Base-by-base conservation (phyloP, 495 filamentous ascomycete genomes). In the Penicillium riverlandense region DNA sequence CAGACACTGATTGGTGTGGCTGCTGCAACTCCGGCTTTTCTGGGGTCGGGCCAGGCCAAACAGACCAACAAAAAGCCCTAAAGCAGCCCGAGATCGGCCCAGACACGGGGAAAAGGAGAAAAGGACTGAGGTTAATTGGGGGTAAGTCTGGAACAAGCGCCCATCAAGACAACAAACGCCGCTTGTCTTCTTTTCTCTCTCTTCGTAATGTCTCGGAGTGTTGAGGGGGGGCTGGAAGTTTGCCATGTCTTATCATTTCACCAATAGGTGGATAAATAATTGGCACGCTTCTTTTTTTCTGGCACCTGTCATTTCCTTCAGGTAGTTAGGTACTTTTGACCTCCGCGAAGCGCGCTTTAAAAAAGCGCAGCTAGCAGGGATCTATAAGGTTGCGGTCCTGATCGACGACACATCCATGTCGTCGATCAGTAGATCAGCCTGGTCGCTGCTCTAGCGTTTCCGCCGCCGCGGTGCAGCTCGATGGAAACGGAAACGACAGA, bases 231-330 rank as follows among this genome's bases (percentile, higher is more conserved):
- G 22, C 22, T 22, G 22, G 22, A 22, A 22, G 22, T 22, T 22
- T 22, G 22, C 22, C 22, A 22, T 22, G 22, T 22, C 22, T 22
- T 22, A 22, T 22, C 22, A 22, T 6, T 3, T 4, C 22, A 2
- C 22, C 22, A 22, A 22, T 22, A 22, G 2, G 22, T 22, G 22
- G 22, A 6, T 4, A 4, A 22, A 22, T 22, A 22, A 22, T 22
- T 22, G 22, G 22, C 15, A 16, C 22, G 22, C 4, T 22, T 22
- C 22, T 22, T 22, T 13, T 37, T 11, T 27, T 29, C 34, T 58
- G 51, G 53, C 54, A 61, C 52, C 51, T 61, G 55, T 61, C 57
- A 60, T 35, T 52, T 52, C 42, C 36, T 50, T 45, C 47, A 38
- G 27, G 16, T 38, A 13, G 37, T 29, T 38, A 22, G 22, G 22